Conservation (phyloP, 169 alveolate genomes). For the Plasmodium coatneyi region DNA sequence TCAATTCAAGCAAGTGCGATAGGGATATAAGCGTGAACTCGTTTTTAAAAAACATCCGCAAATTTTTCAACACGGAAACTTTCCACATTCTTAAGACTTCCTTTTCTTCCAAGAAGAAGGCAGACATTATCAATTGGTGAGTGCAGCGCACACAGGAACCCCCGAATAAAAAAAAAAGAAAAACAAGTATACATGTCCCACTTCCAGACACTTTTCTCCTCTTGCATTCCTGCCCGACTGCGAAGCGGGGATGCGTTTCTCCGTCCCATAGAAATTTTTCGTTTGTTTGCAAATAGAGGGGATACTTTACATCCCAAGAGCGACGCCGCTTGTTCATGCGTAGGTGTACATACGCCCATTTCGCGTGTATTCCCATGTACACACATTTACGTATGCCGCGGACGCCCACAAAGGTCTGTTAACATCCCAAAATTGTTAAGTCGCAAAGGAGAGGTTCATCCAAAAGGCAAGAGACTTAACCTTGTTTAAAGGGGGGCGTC, state of each 20-base stretch:
- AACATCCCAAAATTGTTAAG: neutral
- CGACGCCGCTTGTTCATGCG: neutral
- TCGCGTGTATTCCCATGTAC: neutral
- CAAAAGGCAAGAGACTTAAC: neutral
- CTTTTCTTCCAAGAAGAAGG: conserved; percentile 53
- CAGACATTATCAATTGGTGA: conserved; percentile 58
- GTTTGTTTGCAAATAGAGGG: neutral
- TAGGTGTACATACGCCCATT: neutral
- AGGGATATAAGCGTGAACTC: conserved; percentile 11
- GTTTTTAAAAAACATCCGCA: conserved; percentile 33
- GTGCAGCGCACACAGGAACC: neutral
- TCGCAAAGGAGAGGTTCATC: neutral
- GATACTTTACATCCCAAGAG: neutral
- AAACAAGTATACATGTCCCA: neutral
- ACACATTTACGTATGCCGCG: neutral
- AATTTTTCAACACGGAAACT: conserved; percentile 15
- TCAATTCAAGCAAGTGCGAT: conserved; percentile 21
- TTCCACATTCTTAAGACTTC: conserved; percentile 21
- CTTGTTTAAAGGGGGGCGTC: neutral
- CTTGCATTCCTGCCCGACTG: neutral
- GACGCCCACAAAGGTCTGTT: neutral
- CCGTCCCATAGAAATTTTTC: neutral
- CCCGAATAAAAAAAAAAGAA: neutral
- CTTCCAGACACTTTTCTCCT: neutral
- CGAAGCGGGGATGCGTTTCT: neutral